phyloP scores from a whole-genome alignment of 192 early-diverging fungal species.

The Backusella westeae region DNA sequence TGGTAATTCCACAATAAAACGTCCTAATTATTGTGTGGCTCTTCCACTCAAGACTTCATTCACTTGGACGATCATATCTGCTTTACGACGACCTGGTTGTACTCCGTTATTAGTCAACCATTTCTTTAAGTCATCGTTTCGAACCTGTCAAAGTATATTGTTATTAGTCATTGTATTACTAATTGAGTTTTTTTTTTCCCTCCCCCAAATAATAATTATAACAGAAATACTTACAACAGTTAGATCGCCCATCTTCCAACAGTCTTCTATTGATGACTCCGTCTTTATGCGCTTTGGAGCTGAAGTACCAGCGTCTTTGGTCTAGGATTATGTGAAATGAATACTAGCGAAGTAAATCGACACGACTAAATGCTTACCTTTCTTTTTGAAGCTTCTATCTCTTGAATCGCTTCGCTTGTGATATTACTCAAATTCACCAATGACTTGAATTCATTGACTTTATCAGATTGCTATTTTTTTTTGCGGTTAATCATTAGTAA shows the following conservation, averaged over 20 bases:
- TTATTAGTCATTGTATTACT: neutral
- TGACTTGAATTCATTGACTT: neutral
- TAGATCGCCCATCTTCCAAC: neutral
- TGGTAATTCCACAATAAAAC: neutral
- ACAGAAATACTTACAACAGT: neutral
- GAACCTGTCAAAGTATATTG: neutral
- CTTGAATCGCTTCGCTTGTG: neutral
- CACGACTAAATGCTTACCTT: neutral
- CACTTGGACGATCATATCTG: neutral
- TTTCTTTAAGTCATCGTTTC: neutral
- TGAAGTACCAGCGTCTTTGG: neutral
- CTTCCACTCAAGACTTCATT: neutral
- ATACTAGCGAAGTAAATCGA: neutral
- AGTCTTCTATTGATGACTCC: neutral
- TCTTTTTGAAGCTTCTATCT: neutral
- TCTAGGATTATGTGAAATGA: neutral
- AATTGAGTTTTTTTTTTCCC: neutral
- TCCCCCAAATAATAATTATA: neutral
- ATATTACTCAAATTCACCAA: neutral
- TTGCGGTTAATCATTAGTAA: neutral
- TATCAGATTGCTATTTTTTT: neutral
- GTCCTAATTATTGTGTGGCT: neutral
- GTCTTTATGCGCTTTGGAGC: neutral
- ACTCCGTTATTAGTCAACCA: neutral
- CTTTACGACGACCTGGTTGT: neutral